Base-by-base conservation (phyloP, 2,329 filamentous ascomycete species). In the Aspergillus sp. region DNA sequence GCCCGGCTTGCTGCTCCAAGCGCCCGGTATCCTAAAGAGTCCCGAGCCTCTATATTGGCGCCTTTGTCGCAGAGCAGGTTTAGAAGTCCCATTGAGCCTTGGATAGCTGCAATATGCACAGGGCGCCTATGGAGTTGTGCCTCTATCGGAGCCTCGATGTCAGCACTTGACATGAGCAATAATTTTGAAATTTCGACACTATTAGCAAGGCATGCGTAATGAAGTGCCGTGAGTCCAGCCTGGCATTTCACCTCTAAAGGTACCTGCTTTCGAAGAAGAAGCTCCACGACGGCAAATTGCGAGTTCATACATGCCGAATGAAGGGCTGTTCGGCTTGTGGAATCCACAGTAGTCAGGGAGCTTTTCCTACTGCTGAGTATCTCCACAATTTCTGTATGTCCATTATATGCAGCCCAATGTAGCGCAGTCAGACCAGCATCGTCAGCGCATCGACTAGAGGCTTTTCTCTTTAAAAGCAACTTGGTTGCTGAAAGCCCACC, bases 401-500 rank as follows among this genome's bases (percentile, higher is more conserved):
- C 74, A 49, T 74, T 74, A 56, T 66, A 74, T 6, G 69, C 67
- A 25, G 74, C 74, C 73, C 73, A 76, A 50, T 77, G 74, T 19
- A 76, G 51, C 0, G 72, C 68, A 8, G 71, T 74, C 73, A 76
- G 76, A 5, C 66, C 68, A 15, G 62, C 65, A 48, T 76, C 71
- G 50, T 72, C 73, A 1, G 59, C 57, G 39, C 59, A 59, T 45
- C 65, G 64, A 7, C 56, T 49, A 5, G 66, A 70, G 1, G 73
- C 72, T 53, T 69, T 74, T 46, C 63, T 67, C 44, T 70, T 68
- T 6, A 76, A 46, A 6, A 77, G 64, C 50, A 69, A 61, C 25
- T 70, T 62, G 6, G 69, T 69, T 21, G 65, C 66, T 23, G 56
- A 51, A 12, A 68, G 49, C 19, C 67, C 64, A 1, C 73, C 74